A percentile compares a stretch with the other conserved stretches of the same genome.
Conservation (phyloP, 208 protist genomes). For the Pavlovales sp. region DNA sequence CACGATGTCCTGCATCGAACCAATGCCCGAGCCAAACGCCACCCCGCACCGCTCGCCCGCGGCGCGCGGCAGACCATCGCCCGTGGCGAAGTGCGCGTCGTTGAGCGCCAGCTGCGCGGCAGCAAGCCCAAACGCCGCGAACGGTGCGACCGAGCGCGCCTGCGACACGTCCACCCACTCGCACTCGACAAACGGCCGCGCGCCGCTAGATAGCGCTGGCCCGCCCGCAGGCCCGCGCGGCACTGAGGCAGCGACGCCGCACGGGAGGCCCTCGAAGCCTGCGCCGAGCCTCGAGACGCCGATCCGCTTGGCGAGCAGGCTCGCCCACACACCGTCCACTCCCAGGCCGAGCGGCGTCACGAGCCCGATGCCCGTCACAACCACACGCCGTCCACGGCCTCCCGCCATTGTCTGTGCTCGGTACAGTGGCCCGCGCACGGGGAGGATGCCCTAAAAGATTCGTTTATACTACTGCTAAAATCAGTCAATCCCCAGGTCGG, state of each 20-base stretch:
- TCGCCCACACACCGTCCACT: constrained; percentile 70
- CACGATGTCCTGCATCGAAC: constrained; percentile 56
- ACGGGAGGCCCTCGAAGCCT: constrained; percentile 25
- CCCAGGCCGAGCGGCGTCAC: constrained; percentile 81
- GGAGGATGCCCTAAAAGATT: too few relatives aligned
- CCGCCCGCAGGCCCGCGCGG: background rate
- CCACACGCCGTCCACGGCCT: constrained; percentile 78
- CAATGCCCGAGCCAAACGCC: constrained; percentile 76
- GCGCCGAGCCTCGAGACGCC: constrained; percentile 60
- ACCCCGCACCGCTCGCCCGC: constrained; percentile 61
- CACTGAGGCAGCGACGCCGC: constrained; percentile 28
- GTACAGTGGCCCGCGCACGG: too few relatives aligned
- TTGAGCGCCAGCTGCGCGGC: constrained; percentile 19
- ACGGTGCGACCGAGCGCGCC: background rate
- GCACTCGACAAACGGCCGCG: constrained; percentile 11
- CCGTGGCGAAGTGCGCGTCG: background rate
- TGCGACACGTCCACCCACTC: background rate
- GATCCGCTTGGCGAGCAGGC: constrained; percentile 67
- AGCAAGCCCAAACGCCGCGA: constrained; percentile 11
- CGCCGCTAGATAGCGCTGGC: background rate
- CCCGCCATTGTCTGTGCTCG: too few relatives aligned
- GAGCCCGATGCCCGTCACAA: constrained; percentile 87
- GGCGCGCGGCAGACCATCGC: background rate
- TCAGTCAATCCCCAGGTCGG: too few relatives aligned
- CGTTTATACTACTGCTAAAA: too few relatives aligned